Evolutionary conservation across 1,284 basidiomycete species (phyloP).

Genomic region (Vanrija sp.): DNA sequence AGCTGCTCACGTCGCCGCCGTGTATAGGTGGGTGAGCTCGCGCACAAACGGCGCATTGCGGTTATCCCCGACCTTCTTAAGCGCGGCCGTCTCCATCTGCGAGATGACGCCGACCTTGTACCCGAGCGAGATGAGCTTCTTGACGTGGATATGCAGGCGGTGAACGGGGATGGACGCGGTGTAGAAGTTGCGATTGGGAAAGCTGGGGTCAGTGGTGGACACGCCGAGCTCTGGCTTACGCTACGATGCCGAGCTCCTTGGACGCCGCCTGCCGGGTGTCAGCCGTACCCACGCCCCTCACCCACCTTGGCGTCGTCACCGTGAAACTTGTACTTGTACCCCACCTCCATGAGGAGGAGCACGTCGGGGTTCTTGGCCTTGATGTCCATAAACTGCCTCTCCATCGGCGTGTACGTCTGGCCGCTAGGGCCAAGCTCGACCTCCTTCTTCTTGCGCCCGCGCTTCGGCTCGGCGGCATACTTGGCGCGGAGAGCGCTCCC

Average conservation of each 20-base stretch:
- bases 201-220: slow-evolving; percentile 42
- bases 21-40: slow-evolving; percentile 75
- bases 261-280: slow-evolving; percentile 59
- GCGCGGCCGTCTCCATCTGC: slow-evolving; percentile 91
- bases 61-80: slow-evolving; percentile 86
- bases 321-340: slow-evolving; percentile 85
- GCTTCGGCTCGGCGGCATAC: slow-evolving; percentile 31
- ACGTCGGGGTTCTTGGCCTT: slow-evolving; percentile 71
- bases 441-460: slow-evolving; percentile 39
- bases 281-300: neutral
- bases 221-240: slow-evolving; percentile 22
- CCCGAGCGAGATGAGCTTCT: slow-evolving; percentile 82
- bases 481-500: slow-evolving; percentile 30
- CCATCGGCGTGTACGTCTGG: slow-evolving; percentile 72
- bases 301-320: slow-evolving; percentile 79
- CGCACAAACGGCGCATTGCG: slow-evolving; percentile 77
- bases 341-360: slow-evolving; percentile 78
- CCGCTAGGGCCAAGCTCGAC: slow-evolving; percentile 70
- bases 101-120: slow-evolving; percentile 87
- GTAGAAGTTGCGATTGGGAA: slow-evolving; percentile 70
- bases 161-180: slow-evolving; percentile 79
- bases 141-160: slow-evolving; percentile 77
- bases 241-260: slow-evolving; percentile 73
- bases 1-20: slow-evolving; percentile 72
- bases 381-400: slow-evolving; percentile 70